A percentile compares a stretch with the other conserved stretches of the same genome.
These are phyloP conservation scores for Apiospora phragmitis DNA, from an alignment of 2,329 filamentous ascomycete species.

Conservation along the genomic window DNA sequence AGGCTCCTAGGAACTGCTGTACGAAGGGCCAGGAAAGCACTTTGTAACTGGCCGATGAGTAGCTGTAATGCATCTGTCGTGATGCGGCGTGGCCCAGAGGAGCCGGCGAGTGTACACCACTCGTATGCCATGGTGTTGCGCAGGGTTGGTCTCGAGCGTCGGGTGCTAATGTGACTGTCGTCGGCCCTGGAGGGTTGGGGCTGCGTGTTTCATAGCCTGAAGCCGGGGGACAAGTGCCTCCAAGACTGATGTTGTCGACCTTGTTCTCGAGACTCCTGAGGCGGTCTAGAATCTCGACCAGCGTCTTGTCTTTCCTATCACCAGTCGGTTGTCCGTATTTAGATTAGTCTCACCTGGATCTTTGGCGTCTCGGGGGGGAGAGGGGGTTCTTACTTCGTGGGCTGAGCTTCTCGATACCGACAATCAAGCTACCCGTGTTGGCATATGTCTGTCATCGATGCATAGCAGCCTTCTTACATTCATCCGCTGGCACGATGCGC, in stretches of 20 bases:
- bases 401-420: slow-evolving; percentile 59
- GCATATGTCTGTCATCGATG: not conserved
- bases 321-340: slow-evolving; percentile 23
- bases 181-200: not conserved
- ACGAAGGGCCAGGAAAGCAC: slow-evolving; percentile 52
- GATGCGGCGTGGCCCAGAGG: not conserved
- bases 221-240: slow-evolving; percentile 24
- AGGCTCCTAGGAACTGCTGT: slow-evolving; percentile 38
- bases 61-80: slow-evolving; percentile 27
- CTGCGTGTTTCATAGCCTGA: slow-evolving; percentile 10
- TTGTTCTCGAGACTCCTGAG: slow-evolving; percentile 57
- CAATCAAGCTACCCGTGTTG: slow-evolving; percentile 47
- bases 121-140: not conserved
- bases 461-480: slow-evolving; percentile 19
- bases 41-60: slow-evolving; percentile 46
- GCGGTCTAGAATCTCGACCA: slow-evolving; percentile 60
- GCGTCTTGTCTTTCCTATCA: slow-evolving; percentile 61
- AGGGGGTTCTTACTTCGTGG: slow-evolving; percentile 57
- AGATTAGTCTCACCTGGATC: no score
- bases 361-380: slow-evolving; percentile 10
- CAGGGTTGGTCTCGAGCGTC: not conserved
- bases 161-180: not conserved
- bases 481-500: slow-evolving; percentile 52
- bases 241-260: slow-evolving; percentile 45
- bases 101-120: not conserved